phyloP scores from a whole-genome alignment of 805 yeast species.

The Yamadazyma takamatsuzukensis region DNA sequence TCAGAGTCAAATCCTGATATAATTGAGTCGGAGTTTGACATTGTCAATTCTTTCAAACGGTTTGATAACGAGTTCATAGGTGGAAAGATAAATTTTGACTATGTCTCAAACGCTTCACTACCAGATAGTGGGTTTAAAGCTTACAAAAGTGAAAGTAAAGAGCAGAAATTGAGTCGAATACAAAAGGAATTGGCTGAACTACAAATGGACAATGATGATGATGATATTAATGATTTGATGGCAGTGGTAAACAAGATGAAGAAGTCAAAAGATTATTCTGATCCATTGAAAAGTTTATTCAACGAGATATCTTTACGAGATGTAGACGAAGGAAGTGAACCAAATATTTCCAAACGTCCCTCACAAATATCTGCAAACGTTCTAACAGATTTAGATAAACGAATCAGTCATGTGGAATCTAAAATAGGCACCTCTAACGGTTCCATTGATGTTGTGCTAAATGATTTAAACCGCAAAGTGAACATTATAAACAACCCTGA shows the following conservation, averaged over 20 bases:
- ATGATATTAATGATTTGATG: conserved; percentile 7
- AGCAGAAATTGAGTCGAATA: conserved; percentile 36
- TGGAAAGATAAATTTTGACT: conserved; percentile 37
- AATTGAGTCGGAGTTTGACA: conserved; percentile 16
- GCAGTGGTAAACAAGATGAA: conserved; percentile 8
- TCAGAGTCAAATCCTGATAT: conserved; percentile 11
- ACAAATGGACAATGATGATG: conserved; percentile 12
- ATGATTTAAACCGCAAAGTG: conserved; percentile 30
- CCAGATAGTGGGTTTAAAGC: conserved; percentile 21
- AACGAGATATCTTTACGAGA: too few species aligned
- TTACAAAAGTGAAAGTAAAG: conserved; percentile 27
- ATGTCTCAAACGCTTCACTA: conserved; percentile 19
- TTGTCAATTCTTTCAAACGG: conserved; percentile 5
- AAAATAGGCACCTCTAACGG: conserved; percentile 4
- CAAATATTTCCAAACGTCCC: background rate
- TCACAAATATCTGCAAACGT: background rate
- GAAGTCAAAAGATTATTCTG: too few species aligned
- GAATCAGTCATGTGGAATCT: conserved; percentile 5
- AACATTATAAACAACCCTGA: conserved; percentile 35
- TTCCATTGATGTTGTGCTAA: conserved; percentile 18
- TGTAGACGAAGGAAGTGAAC: background rate
- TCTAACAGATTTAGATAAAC: conserved; percentile 8
- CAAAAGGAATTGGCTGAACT: conserved; percentile 37
- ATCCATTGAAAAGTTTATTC: too few species aligned
- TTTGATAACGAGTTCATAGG: conserved; percentile 12